These are phyloP conservation scores for Trichoderma guizhouense DNA, from an alignment of 2,329 filamentous ascomycete genomes.

Conservation along the genomic window DNA sequence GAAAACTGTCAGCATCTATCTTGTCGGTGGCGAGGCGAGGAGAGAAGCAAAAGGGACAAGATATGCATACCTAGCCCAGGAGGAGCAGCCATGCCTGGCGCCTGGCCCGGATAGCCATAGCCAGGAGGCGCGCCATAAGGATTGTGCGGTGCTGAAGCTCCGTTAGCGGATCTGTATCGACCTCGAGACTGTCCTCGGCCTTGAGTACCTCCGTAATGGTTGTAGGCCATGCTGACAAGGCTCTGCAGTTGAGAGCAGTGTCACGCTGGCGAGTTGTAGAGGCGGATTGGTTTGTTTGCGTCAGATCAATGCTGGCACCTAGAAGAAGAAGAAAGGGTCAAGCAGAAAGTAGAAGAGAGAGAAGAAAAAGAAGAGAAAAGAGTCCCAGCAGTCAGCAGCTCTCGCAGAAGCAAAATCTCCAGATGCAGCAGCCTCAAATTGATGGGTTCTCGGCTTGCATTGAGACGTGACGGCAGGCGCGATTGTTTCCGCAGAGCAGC, in stretches of 20 bases:
- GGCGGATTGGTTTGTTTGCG: background rate
- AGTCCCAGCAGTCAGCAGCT: background rate
- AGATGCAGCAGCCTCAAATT: background rate
- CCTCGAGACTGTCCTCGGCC: background rate
- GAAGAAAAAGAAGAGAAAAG: background rate
- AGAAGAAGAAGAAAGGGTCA: background rate
- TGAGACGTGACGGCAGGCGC: background rate
- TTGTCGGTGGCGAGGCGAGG: background rate
- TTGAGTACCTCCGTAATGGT: conserved; percentile 55
- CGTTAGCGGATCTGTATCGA: conserved; percentile 22
- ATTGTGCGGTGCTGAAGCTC: conserved; percentile 30
- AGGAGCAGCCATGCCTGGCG: conserved; percentile 71
- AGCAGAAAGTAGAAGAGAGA: background rate
- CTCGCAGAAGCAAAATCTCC: background rate
- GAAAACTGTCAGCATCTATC: background rate
- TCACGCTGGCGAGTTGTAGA: background rate
- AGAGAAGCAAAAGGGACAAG: background rate
- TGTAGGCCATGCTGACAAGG: conserved; percentile 50
- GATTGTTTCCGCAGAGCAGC: background rate
- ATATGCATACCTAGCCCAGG: conserved; percentile 74
- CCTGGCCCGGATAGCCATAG: conserved; percentile 63
- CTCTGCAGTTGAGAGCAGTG: background rate
- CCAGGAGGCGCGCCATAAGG: conserved; percentile 73
- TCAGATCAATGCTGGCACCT: background rate
- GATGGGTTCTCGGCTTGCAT: conserved; percentile 13